phyloP scores from a whole-genome alignment of 2,329 filamentous ascomycete genomes.

The Cadophora sp. region DNA sequence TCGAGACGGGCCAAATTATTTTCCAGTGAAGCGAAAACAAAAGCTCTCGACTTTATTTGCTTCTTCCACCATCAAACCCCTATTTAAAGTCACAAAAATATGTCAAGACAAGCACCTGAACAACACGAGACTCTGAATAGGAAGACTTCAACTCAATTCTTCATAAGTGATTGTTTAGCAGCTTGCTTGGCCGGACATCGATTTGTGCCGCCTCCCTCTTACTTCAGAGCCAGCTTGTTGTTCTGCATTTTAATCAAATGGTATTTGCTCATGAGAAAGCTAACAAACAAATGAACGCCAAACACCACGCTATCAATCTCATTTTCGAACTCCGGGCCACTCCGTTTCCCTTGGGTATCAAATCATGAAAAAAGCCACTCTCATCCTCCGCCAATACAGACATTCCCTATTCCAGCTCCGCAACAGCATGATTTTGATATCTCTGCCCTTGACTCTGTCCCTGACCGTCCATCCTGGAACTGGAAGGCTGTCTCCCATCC shows the following conservation, averaged over 20 bases:
- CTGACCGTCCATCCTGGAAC: constrained; percentile 5
- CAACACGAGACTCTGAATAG: too few relatives aligned
- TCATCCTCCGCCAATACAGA: neutral
- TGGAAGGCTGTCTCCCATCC: neutral
- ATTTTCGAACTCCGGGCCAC: neutral
- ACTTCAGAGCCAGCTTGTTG: too few relatives aligned
- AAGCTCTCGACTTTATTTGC: neutral
- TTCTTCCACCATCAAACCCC: too few relatives aligned
- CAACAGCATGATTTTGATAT: neutral
- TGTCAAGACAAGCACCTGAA: too few relatives aligned
- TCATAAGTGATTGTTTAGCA: too few relatives aligned
- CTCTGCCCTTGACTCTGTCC: constrained; percentile 8
- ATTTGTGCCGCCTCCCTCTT: too few relatives aligned
- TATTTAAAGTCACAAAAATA: too few relatives aligned
- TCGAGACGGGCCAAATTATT: neutral
- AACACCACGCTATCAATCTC: neutral
- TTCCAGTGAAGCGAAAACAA: neutral
- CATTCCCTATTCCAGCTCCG: constrained; percentile 5
- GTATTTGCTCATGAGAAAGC: neutral
- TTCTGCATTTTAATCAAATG: neutral
- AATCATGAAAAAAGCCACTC: neutral
- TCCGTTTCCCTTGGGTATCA: constrained; percentile 12
- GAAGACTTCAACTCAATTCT: too few relatives aligned
- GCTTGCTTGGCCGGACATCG: too few relatives aligned
- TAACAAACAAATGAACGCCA: neutral